A percentile compares a stretch with the other conserved stretches of the same genome.
Conservation (phyloP, 2,329 filamentous ascomycete genomes). For the Aspergillus eucalypticola region DNA sequence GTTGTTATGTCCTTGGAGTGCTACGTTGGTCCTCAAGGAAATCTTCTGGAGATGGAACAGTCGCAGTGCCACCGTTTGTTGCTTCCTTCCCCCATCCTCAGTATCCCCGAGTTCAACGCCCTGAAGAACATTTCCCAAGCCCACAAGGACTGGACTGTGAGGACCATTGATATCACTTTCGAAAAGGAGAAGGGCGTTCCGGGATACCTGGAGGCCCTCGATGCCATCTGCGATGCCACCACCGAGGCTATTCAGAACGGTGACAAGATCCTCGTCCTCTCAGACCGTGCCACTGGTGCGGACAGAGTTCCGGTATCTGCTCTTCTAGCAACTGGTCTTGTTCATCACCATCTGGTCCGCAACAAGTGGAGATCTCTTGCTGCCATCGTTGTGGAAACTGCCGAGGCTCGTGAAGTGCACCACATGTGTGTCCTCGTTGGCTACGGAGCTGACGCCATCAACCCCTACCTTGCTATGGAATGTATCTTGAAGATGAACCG, state of each 20-base stretch:
- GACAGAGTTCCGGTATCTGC: constrained; percentile 84
- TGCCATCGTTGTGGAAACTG: constrained; percentile 86
- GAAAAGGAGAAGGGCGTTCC: constrained; percentile 78
- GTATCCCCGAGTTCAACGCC: constrained; percentile 86
- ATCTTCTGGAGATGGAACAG: constrained; percentile 88
- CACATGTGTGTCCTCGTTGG: constrained; percentile 98
- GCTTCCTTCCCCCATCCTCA: constrained; percentile 84
- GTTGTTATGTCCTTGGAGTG: constrained; percentile 98
- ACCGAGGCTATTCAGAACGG: constrained; percentile 79
- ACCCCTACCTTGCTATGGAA: constrained; percentile 93
- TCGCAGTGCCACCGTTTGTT: constrained; percentile 84
- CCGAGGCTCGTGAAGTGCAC: constrained; percentile 93
- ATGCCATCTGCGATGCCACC: constrained; percentile 81
- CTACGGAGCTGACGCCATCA: constrained; percentile 91
- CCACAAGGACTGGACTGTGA: constrained; percentile 81
- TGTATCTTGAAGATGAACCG: constrained; percentile 96
- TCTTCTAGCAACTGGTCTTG: constrained; percentile 84
- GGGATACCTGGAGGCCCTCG: constrained; percentile 84
- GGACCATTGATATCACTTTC: constrained; percentile 90
- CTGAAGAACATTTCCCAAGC: constrained; percentile 73
- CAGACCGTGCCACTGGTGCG: constrained; percentile 79
- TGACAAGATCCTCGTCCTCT: constrained; percentile 84
- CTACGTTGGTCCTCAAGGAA: constrained; percentile 94
- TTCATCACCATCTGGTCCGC: constrained; percentile 91
- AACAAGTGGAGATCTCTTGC: constrained; percentile 94